These are phyloP conservation scores for Aristolochia fimbriata DNA, from an alignment of 164 flowering plant genomes.

Conservation along the genomic window DNA sequence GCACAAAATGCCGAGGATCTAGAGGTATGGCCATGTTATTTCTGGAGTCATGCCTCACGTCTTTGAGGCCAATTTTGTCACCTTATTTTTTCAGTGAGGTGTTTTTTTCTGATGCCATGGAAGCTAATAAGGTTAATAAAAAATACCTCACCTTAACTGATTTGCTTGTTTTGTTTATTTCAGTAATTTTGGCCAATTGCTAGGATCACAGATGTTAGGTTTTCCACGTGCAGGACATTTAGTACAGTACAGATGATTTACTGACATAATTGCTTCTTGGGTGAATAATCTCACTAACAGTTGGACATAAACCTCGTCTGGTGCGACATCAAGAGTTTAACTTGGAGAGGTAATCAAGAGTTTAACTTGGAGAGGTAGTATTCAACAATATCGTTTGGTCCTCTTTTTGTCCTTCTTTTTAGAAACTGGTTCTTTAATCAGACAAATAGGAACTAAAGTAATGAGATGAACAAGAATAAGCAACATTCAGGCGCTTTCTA, in stretches of 20 bases:
- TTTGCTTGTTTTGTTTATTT: no score
- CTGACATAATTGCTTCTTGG: conserved; percentile 10
- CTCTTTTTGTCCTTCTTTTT: not conserved
- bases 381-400: not conserved
- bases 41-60: not conserved
- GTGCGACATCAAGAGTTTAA: conserved; percentile 53
- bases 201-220: no score
- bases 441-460: no score
- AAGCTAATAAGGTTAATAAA: no score
- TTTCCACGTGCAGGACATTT: no score
- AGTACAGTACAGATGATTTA: not conserved
- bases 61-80: no score
- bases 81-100: no score
- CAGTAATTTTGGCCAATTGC: no score
- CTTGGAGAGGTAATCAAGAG: conserved; percentile 66
- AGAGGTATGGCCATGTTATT: conserved; percentile 38
- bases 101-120: no score
- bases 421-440: not conserved
- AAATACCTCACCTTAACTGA: no score
- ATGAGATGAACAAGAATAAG: no score
- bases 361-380: conserved; percentile 56
- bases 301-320: conserved; percentile 65
- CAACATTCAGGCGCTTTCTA: no score
- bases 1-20: conserved; percentile 71
- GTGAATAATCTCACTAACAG: conserved; percentile 27